These are phyloP conservation scores for Cutaneotrichosporon curvatum DNA, from an alignment of 1,284 basidiomycete genomes.

Conservation along the genomic window DNA sequence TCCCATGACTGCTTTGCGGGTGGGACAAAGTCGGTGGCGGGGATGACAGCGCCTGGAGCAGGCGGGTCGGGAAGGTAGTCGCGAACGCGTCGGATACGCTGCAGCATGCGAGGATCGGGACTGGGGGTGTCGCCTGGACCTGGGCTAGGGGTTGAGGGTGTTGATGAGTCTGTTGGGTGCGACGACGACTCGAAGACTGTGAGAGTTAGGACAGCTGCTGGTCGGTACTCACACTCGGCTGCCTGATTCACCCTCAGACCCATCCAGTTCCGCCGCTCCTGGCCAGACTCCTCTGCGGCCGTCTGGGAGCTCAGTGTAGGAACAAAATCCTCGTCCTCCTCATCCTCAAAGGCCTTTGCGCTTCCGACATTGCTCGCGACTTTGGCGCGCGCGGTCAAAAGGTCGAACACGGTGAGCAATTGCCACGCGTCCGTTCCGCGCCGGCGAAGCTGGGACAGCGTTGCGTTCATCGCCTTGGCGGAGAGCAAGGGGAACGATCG, in stretches of 20 bases:
- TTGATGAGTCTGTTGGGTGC: too few species aligned
- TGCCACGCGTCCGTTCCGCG: constrained; percentile 3
- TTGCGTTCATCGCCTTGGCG: constrained; percentile 6
- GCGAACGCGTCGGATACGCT: not conserved
- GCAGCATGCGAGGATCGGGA: too few species aligned
- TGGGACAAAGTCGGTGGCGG: not conserved
- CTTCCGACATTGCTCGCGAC: not conserved
- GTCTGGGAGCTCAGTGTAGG: not conserved
- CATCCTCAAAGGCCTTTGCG: constrained; percentile 5
- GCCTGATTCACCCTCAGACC: constrained; percentile 1
- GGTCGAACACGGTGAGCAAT: constrained; percentile 11
- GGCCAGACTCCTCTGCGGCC: not conserved
- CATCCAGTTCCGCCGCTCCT: constrained; percentile 7
- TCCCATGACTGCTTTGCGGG: not conserved
- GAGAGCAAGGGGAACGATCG: not conserved
- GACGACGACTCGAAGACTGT: too few species aligned
- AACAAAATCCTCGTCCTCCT: constrained; percentile 14
- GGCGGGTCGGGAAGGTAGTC: constrained; percentile 6
- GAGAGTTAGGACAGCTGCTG: too few species aligned
- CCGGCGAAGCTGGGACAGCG: constrained; percentile 5
- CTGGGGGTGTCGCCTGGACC: not conserved
- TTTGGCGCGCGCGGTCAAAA: constrained; percentile 2
- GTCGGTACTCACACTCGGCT: not conserved
- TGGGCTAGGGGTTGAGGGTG: too few species aligned
- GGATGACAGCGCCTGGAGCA: not conserved